Evolutionary conservation across 2,329 filamentous ascomycete species (phyloP), one percentile per base, ranked within the genome.

Genomic region (Exophiala spinifera): DNA sequence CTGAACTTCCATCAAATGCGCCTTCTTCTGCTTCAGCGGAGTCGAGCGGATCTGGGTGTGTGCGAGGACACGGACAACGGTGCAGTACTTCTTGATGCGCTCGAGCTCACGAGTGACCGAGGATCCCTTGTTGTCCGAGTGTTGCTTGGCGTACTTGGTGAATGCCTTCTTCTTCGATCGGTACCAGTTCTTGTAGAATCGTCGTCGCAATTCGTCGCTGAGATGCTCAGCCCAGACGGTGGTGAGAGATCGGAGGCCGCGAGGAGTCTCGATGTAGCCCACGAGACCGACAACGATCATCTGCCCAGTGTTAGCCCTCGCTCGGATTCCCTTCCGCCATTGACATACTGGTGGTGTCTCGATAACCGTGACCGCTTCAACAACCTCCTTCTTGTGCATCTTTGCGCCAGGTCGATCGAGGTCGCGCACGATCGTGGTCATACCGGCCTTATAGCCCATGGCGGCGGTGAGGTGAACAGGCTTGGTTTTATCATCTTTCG

Each of bases 171-270:
- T 97, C 91, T 99, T 99, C 85, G 86, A 91, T 88, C 96, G 96
- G 89, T 99, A 99, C 94, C 94, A 99, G 88, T 99, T 99, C 91
- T 97, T 97, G 89, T 99, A 99, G 90, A 99, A 99, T 76, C 94
- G 89, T 73, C 94, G 89, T 88, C 96, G 96, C 79, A 99, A 76
- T 82, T 97, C 94, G 79, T 99, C 94, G 80, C 88, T 89, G 79
- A 99, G 79, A 79, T 99, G 94, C 86, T 97, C 94, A 74, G 94
- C 94, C 94, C 94, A 99, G 76, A 99, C 90, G 74, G 94, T 97
- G 77, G 91, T 96, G 79, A 99, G 91, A 67, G 94, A 99, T 78
- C 94, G 92, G 73, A 99, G 91, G 81, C 94, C 94, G 73, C 94
- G 94, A 78, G 94, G 94, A 75, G 94, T 99, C 85, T 99, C 94